These are phyloP conservation scores for Mycosphaerella sp. DNA, from an alignment of 2,329 filamentous ascomycete genomes.

Conservation along the genomic window DNA sequence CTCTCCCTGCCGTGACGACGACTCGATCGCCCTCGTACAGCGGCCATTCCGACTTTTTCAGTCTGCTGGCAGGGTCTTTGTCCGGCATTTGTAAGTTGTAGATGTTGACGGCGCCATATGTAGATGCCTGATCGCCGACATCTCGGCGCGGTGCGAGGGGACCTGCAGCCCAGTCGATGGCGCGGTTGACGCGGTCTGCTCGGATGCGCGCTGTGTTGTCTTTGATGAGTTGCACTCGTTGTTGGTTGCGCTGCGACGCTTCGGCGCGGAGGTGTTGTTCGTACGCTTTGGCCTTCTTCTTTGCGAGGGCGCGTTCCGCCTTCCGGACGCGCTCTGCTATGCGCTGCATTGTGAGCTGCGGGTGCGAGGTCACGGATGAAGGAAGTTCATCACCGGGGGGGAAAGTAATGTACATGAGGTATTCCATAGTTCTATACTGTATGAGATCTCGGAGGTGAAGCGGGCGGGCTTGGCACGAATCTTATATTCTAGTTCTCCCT, in stretches of 20 bases:
- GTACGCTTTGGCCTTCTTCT: conserved; percentile 9
- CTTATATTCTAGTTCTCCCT: no score
- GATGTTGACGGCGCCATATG: conserved; percentile 49
- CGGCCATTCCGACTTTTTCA: conserved; percentile 21
- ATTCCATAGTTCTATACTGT: no score
- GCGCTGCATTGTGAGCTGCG: conserved; percentile 15
- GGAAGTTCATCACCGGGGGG: not conserved
- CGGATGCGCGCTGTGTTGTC: conserved; percentile 33
- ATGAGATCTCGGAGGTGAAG: not conserved
- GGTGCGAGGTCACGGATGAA: not conserved
- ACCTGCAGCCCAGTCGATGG: conserved; percentile 73
- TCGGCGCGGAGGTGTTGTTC: conserved; percentile 20
- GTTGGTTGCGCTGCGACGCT: conserved; percentile 31
- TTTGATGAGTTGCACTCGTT: conserved; percentile 23
- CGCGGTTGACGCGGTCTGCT: conserved; percentile 51
- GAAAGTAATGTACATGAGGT: not conserved
- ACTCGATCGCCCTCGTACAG: conserved; percentile 65
- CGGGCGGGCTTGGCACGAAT: not conserved
- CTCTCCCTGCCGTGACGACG: conserved; percentile 68
- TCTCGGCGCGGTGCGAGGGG: conserved; percentile 72
- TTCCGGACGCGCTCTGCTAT: conserved; percentile 14
- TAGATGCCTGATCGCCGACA: conserved; percentile 52
- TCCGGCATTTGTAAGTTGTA: conserved; percentile 27
- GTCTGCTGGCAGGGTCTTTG: conserved; percentile 21
- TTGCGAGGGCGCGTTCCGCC: conserved; percentile 10